Conservation (phyloP, 768 basidiomycete genomes). For the Rhizopogon vulgaris region DNA sequence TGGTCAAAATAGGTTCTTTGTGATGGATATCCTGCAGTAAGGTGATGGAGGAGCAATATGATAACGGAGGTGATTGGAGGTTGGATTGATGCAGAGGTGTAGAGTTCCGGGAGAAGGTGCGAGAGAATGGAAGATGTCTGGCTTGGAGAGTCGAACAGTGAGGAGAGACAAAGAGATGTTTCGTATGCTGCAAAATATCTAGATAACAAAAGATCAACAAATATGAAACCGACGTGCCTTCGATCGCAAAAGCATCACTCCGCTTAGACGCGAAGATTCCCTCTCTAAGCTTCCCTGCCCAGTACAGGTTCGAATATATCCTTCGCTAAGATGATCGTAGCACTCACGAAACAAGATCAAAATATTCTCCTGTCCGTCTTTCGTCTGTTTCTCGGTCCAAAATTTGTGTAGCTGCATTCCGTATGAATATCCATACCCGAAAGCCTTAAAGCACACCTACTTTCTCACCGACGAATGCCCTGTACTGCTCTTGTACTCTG, state of each 20-base stretch:
- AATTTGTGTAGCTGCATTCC: constrained; percentile 4
- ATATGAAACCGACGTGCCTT: constrained; percentile 43
- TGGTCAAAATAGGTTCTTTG: constrained; percentile 43
- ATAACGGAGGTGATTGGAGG: constrained; percentile 26
- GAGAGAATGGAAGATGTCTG: constrained; percentile 61
- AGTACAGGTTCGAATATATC: constrained; percentile 1
- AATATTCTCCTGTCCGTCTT: constrained; percentile 60
- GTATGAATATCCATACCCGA: constrained; percentile 35
- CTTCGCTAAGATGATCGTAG: background rate
- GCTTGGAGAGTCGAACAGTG: constrained; percentile 52
- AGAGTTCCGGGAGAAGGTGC: constrained; percentile 48
- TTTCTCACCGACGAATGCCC: constrained; percentile 58
- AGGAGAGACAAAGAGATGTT: constrained; percentile 61
- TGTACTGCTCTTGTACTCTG: constrained; percentile 61
- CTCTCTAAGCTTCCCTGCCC: constrained; percentile 68
- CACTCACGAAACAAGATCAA: constrained; percentile 68
- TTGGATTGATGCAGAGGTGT: constrained; percentile 22
- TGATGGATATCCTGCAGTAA: constrained; percentile 56
- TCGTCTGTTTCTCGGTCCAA: constrained; percentile 24
- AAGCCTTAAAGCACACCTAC: constrained; percentile 48
- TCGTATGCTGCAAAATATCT: constrained; percentile 51
- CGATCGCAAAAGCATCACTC: constrained; percentile 54
- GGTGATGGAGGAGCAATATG: constrained; percentile 51
- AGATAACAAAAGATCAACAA: background rate
- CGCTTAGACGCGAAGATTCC: constrained; percentile 59